Conservation (phyloP, 2,329 filamentous ascomycete species). For the Trichoderma hamatum region DNA sequence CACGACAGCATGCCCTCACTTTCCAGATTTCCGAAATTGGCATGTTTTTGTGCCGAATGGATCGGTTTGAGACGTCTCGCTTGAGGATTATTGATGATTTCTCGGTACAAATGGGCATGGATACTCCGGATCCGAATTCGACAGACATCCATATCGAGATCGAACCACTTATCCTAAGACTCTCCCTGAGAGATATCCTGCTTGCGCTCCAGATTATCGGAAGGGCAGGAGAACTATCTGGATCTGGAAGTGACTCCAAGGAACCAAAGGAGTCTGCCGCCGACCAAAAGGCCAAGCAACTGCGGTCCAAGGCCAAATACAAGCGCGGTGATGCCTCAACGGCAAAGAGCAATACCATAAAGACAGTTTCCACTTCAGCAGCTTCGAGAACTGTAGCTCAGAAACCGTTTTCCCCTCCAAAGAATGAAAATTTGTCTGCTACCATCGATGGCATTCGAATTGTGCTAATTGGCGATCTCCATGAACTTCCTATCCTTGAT, state of each 20-base stretch:
- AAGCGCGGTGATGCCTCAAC: conserved; percentile 56
- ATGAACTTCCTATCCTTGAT: conserved; percentile 93
- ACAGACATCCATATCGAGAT: conserved; percentile 85
- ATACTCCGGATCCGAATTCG: conserved; percentile 63
- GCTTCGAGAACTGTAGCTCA: conserved; percentile 30
- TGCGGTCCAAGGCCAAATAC: conserved; percentile 55
- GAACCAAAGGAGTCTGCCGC: conserved; percentile 43
- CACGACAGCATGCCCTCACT: conserved; percentile 90
- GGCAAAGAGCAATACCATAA: conserved; percentile 47
- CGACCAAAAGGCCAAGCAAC: conserved; percentile 59
- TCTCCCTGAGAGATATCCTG: conserved; percentile 93
- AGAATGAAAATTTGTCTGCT: conserved; percentile 78
- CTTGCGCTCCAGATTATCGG: conserved; percentile 90
- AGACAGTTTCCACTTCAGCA: conserved; percentile 41
- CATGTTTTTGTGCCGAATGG: conserved; percentile 99
- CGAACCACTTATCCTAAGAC: conserved; percentile 84
- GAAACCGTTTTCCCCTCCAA: conserved; percentile 26
- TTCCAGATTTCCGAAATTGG: conserved; percentile 92
- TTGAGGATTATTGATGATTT: conserved; percentile 96
- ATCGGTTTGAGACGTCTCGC: conserved; percentile 88
- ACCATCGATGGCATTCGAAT: conserved; percentile 86
- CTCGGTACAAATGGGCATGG: conserved; percentile 85
- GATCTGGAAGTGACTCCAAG: conserved; percentile 62
- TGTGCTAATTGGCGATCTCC: conserved; percentile 91
- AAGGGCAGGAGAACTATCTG: conserved; percentile 85